phyloP scores from a whole-genome alignment of 2,329 filamentous ascomycete species.

The Diaporthe nobilis region DNA sequence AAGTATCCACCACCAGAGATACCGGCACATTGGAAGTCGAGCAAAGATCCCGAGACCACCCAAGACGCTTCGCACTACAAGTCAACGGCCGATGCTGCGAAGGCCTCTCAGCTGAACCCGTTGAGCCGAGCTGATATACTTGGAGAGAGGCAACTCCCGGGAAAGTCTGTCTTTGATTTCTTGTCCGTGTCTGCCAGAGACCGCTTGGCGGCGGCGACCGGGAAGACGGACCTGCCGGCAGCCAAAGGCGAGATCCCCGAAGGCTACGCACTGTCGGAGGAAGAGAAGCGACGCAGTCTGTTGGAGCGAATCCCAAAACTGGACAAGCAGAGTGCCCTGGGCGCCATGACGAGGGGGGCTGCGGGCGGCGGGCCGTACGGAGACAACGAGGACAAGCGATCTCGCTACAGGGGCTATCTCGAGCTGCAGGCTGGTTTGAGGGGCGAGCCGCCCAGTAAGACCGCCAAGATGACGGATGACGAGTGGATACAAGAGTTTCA shows the following conservation, averaged over 20 bases:
- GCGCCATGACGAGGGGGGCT: conserved; percentile 75
- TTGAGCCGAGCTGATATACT: conserved; percentile 83
- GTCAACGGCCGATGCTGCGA: conserved; percentile 84
- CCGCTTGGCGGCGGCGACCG: conserved; percentile 81
- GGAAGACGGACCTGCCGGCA: conserved; percentile 81
- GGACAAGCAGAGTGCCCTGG: conserved; percentile 76
- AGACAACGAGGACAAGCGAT: conserved; percentile 83
- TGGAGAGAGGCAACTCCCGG: conserved; percentile 84
- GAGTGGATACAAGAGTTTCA: conserved; percentile 85
- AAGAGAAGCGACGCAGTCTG: conserved; percentile 71
- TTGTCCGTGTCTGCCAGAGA: conserved; percentile 84
- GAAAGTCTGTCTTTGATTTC: conserved; percentile 97
- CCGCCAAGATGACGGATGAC: conserved; percentile 64
- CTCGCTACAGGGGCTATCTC: conserved; percentile 86
- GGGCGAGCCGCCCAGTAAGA: conserved; percentile 49
- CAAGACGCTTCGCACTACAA: conserved; percentile 60
- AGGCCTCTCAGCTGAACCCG: conserved; percentile 81
- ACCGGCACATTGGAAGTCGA: conserved; percentile 81
- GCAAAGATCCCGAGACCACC: conserved; percentile 58
- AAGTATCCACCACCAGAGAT: conserved; percentile 77
- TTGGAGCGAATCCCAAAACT: conserved; percentile 73
- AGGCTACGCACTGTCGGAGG: conserved; percentile 73
- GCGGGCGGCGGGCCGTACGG: conserved; percentile 84
- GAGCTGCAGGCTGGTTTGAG: conserved; percentile 82
- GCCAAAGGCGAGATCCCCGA: conserved; percentile 81